Base-by-base conservation (phyloP, 371 early-diverging fungal species). In the Mortierella sp. region DNA sequence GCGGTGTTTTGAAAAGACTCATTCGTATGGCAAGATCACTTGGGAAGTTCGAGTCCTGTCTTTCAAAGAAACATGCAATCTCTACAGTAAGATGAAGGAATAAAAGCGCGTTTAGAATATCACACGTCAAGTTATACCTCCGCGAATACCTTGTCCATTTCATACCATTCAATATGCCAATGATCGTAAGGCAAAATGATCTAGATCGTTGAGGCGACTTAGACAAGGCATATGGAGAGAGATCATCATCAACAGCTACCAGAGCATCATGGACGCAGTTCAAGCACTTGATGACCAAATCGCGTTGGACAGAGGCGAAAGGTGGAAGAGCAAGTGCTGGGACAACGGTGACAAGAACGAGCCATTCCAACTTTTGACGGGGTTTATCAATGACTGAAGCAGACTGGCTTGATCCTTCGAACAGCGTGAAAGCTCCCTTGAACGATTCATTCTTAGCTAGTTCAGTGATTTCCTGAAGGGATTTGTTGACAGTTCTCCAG, bases 291-390 rank as follows among this genome's bases (percentile, higher is more conserved):
- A 70, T n/a, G 7, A 71, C 67, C 18, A 67, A 37, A 1, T 71
- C 66, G 15, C 65, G 56, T 29, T 68, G 68, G 1, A 71, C 61
- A 18, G 25, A 23, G 14, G 72, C 25, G 9, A 71, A 26, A 7
- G 70, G 53, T 0, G 71, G 26, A 14, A 60, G 50, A 5, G 76
- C 72, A 6, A 76, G 64, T 1, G 71, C 14, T 1, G 76, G 76
- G 2, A 68, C 57, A 4, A 76, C 51, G 15, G 44, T 64, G 6
- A 57, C 30, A 25, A 76, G 53, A 4, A 76, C 44, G 1, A 67
- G 23, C 71, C 67, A 71, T 19, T 76, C 76, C 3, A 76, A 60
- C 19, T 64, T 63, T 18, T 76, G 76, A 19, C 30, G 60, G 1
- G 76, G 64, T 30, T 76, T 75, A 48, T 75, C 70, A 6, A 29